Conservation (phyloP, 2,329 filamentous ascomycete genomes). For the Talaromyces funiculosus region DNA sequence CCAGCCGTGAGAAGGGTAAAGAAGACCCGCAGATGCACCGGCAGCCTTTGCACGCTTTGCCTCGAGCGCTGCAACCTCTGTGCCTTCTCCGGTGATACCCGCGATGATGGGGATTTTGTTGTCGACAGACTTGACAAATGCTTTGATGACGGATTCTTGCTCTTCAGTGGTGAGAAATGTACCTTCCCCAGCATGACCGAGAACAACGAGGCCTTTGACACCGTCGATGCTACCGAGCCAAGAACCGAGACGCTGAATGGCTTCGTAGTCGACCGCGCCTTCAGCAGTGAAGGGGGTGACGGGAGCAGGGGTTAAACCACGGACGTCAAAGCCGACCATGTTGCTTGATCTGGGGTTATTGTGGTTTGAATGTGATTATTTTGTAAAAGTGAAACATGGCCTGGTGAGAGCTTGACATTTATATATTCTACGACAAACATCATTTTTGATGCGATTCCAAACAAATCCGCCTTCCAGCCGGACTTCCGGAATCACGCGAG, state of each 20-base stretch:
- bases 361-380: background rate
- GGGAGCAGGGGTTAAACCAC: slow-evolving; percentile 47
- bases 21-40: slow-evolving; percentile 47
- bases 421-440: background rate
- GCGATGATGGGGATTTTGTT: slow-evolving; percentile 49
- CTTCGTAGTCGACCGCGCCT: slow-evolving; percentile 47
- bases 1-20: slow-evolving; percentile 53
- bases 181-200: slow-evolving; percentile 52
- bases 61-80: slow-evolving; percentile 48
- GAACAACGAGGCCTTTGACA: slow-evolving; percentile 50
- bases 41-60: slow-evolving; percentile 48
- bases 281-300: slow-evolving; percentile 49
- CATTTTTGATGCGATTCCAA: background rate
- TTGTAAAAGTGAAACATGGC: background rate
- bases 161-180: slow-evolving; percentile 50
- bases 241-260: slow-evolving; percentile 49
- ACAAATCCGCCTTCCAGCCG: background rate
- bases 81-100: slow-evolving; percentile 50
- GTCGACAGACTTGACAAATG: slow-evolving; percentile 49
- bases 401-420: background rate
- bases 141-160: slow-evolving; percentile 47
- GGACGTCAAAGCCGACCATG: slow-evolving; percentile 39
- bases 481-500: background rate
- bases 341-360: slow-evolving; percentile 6
- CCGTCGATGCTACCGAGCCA: slow-evolving; percentile 50